Conservation (phyloP, 805 yeast genomes). For the Kluyveromyces starmeri region DNA sequence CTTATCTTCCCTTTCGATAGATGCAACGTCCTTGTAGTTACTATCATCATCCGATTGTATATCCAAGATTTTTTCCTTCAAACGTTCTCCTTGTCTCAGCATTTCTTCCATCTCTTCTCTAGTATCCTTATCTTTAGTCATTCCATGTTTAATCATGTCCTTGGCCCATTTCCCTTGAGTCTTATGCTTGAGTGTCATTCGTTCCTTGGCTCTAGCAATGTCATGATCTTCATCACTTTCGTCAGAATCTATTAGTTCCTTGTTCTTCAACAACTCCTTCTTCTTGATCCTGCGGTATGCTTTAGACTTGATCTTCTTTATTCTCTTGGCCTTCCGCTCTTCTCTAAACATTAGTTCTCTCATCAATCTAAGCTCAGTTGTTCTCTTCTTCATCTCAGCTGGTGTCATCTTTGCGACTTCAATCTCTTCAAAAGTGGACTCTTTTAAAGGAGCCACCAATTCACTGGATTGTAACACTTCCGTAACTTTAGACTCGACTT, state of each 20-base stretch:
- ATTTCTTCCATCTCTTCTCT: constrained; percentile 91
- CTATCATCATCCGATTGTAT: constrained; percentile 42
- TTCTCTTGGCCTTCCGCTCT: constrained; percentile 80
- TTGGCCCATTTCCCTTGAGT: constrained; percentile 86
- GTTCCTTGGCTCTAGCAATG: constrained; percentile 72
- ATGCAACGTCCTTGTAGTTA: constrained; percentile 34
- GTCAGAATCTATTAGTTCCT: constrained; percentile 47
- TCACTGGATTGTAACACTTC: constrained; percentile 55
- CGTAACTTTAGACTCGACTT: constrained; percentile 59
- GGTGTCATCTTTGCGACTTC: constrained; percentile 73
- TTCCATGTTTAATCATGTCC: constrained; percentile 79
- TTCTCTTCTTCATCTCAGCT: constrained; percentile 69
- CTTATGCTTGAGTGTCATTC: constrained; percentile 88
- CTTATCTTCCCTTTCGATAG: constrained; percentile 42
- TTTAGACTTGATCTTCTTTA: constrained; percentile 92
- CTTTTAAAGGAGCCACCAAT: constrained; percentile 60
- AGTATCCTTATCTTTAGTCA: constrained; percentile 76
- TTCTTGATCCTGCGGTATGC: constrained; percentile 78
- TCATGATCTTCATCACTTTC: constrained; percentile 57
- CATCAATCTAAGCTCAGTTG: constrained; percentile 80
- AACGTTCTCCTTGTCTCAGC: constrained; percentile 77
- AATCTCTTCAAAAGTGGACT: constrained; percentile 79
- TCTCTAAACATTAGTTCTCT: constrained; percentile 95
- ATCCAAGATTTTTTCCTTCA: constrained; percentile 66
- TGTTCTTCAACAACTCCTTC: constrained; percentile 66